These are phyloP conservation scores for Saccharata proteae DNA, from an alignment of 2,329 filamentous ascomycete genomes.

Conservation along the genomic window DNA sequence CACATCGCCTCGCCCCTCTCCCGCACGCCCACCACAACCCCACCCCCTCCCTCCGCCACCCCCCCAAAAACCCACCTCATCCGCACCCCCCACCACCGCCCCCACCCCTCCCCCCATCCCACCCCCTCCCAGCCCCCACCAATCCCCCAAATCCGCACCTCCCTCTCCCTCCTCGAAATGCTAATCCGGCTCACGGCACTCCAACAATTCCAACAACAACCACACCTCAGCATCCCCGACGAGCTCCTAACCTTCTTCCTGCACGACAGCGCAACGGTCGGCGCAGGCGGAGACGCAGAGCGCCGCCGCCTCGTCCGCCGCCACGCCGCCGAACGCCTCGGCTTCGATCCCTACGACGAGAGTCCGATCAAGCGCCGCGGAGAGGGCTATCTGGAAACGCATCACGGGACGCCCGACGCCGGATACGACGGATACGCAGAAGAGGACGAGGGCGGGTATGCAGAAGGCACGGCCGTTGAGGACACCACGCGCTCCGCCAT, in stretches of 20 bases:
- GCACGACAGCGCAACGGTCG: slow-evolving; percentile 53
- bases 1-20: slow-evolving; percentile 15
- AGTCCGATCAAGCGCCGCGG: slow-evolving; percentile 53
- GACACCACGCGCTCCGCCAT: too few species aligned
- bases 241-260: slow-evolving; percentile 84
- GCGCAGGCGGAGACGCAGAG: slow-evolving; percentile 49
- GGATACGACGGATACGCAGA: neutral
- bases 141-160: slow-evolving; percentile 46
- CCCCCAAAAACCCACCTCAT: slow-evolving; percentile 15
- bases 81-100: slow-evolving; percentile 12
- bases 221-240: slow-evolving; percentile 80
- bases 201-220: slow-evolving; percentile 83
- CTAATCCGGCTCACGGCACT: slow-evolving; percentile 73
- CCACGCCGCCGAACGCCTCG: slow-evolving; percentile 50
- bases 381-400: slow-evolving; percentile 49
- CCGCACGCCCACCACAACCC: slow-evolving; percentile 10
- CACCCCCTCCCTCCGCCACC: slow-evolving; percentile 11
- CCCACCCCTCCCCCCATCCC: slow-evolving; percentile 15
- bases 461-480: neutral
- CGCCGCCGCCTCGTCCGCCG: slow-evolving; percentile 47
- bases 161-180: slow-evolving; percentile 75
- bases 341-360: slow-evolving; percentile 62
- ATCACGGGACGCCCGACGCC: neutral
- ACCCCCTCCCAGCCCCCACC: slow-evolving; percentile 11
- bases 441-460: neutral